Evolutionary conservation across 2,329 filamentous ascomycete species (phyloP).

Genomic region (Aspergillus candidus): DNA sequence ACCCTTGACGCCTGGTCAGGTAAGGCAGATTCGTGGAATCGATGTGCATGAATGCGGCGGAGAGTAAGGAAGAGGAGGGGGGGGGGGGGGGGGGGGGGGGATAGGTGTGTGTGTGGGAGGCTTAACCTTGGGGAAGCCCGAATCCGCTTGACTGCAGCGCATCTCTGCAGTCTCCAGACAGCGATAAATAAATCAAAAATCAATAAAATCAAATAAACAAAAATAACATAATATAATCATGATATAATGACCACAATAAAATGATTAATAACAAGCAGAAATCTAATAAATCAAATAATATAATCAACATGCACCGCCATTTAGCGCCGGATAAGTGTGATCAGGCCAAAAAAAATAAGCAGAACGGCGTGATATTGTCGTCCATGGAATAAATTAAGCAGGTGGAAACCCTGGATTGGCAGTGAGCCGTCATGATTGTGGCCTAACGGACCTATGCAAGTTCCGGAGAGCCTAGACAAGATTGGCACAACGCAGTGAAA

Average conservation of each 20-base stretch:
- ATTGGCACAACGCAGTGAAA: background rate
- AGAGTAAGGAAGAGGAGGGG: constrained; percentile 10
- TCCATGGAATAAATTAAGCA: background rate
- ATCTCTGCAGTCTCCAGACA: constrained; percentile 23
- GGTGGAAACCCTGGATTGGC: constrained; percentile 10
- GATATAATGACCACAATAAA: too few relatives aligned
- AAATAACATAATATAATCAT: too few relatives aligned
- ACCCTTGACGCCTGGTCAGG: constrained; percentile 24
- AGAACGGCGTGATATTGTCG: background rate
- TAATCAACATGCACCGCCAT: constrained; percentile 15
- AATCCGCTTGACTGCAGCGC: constrained; percentile 24
- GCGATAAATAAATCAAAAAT: constrained; percentile 11
- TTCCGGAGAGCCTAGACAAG: background rate
- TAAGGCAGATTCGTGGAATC: constrained; percentile 32
- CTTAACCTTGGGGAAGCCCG: constrained; percentile 15
- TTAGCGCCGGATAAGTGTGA: constrained; percentile 28
- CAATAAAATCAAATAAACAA: too few relatives aligned
- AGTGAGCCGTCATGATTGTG: constrained; percentile 10
- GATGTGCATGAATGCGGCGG: constrained; percentile 22
- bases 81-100: constrained; percentile 16
- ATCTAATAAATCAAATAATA: too few relatives aligned
- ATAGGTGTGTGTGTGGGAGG: constrained; percentile 11
- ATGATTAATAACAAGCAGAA: too few relatives aligned
- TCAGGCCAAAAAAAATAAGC: constrained; percentile 17
- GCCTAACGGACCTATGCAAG: constrained; percentile 7